These are phyloP conservation scores for Helicocarpus griseus DNA, from an alignment of 2,329 filamentous ascomycete genomes.

Conservation along the genomic window DNA sequence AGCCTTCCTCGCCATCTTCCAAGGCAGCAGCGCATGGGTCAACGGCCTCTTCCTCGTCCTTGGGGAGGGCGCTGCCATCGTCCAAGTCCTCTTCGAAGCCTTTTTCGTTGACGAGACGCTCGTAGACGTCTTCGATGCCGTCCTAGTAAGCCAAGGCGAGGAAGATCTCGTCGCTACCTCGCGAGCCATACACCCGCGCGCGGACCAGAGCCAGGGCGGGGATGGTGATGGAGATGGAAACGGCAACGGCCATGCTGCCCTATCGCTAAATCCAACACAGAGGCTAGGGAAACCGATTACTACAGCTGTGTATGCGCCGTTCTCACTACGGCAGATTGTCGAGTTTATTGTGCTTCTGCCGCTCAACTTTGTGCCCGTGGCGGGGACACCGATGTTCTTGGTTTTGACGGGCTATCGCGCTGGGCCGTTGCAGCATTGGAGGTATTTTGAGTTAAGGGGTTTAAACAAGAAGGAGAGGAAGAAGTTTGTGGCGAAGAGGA, in stretches of 20 bases:
- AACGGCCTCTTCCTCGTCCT: constrained; percentile 80
- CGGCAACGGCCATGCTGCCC: background rate
- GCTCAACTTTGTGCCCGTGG: constrained; percentile 76
- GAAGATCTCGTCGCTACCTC: constrained; percentile 58
- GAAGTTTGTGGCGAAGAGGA: constrained; percentile 54
- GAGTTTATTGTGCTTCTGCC: constrained; percentile 73
- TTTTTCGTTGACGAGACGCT: constrained; percentile 72
- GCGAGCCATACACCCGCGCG: constrained; percentile 56
- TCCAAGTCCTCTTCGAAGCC: constrained; percentile 62
- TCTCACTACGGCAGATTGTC: constrained; percentile 80
- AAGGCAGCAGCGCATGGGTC: constrained; percentile 77
- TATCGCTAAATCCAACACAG: constrained; percentile 54
- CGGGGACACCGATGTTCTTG: constrained; percentile 78
- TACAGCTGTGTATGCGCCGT: constrained; percentile 72
- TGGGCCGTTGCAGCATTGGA: constrained; percentile 81
- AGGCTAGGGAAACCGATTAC: constrained; percentile 73
- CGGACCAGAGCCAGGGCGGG: constrained; percentile 30
- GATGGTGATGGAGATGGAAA: constrained; percentile 1
- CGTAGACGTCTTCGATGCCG: constrained; percentile 77
- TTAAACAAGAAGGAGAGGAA: constrained; percentile 66
- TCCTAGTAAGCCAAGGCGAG: constrained; percentile 60
- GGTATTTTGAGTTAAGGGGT: constrained; percentile 75
- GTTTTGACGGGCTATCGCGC: constrained; percentile 77
- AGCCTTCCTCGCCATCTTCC: constrained; percentile 80
- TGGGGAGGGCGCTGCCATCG: constrained; percentile 52